Conservation (phyloP, 2,329 filamentous ascomycete genomes). For the Aspergillus sp. region DNA sequence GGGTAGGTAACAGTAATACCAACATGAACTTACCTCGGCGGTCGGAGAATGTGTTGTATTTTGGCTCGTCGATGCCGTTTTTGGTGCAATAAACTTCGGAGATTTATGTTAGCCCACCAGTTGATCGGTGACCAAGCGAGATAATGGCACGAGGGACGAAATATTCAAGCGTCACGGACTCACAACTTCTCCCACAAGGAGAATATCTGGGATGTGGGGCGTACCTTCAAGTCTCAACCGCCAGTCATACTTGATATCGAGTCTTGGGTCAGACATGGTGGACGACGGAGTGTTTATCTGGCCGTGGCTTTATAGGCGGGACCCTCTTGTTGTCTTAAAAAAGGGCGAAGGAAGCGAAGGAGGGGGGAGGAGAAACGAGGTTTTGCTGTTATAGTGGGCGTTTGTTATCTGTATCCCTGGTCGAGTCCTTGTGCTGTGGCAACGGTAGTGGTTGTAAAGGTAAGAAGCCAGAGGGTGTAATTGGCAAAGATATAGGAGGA, state of each 20-base stretch:
- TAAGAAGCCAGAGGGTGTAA: constrained; percentile 13
- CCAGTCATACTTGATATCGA: constrained; percentile 41
- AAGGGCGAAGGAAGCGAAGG: background rate
- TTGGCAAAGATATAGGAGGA: constrained; percentile 7
- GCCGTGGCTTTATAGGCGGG: background rate
- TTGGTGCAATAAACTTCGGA: constrained; percentile 59
- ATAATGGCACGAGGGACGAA: background rate
- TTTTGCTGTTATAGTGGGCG: background rate
- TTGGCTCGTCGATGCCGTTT: constrained; percentile 54
- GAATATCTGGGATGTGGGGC: constrained; percentile 22
- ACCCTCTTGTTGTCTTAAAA: background rate
- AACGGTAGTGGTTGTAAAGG: constrained; percentile 10
- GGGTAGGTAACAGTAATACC: constrained; percentile 12
- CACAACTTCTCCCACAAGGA: constrained; percentile 11
- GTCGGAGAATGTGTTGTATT: constrained; percentile 72
- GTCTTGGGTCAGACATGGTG: constrained; percentile 9
- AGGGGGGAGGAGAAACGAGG: background rate
- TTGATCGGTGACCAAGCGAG: constrained; percentile 6
- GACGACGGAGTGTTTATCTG: background rate
- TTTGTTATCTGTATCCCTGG: background rate
- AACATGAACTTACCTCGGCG: constrained; percentile 59
- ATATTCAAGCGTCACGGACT: background rate
- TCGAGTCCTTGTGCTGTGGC: background rate
- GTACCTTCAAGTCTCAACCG: constrained; percentile 59
- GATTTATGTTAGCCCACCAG: constrained; percentile 16